Base-by-base conservation (phyloP, 1,284 basidiomycete species). In the Moesziomyces antarcticus region DNA sequence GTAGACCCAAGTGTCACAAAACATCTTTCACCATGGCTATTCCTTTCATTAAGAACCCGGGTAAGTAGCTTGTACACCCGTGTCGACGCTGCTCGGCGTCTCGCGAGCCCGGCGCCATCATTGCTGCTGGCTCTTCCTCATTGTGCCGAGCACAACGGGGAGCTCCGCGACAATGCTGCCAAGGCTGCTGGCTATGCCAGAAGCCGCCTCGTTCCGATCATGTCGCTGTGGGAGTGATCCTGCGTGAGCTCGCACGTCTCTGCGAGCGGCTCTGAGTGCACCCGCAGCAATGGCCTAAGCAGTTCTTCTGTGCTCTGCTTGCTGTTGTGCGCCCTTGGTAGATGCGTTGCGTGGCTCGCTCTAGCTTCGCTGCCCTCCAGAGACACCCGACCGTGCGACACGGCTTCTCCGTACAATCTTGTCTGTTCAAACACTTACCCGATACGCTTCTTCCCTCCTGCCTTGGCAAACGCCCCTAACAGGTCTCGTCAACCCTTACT, bases 401-500 rank as follows among this genome's bases (percentile, higher is more conserved):
- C 25, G 14, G n/a, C 21, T n/a, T 30, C n/a, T n/a, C 30, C 18
- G 27, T 35, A 3, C 1, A 21, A 40, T 33, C 6, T 49, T 10
- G 3, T 52, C 27, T 30, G 16, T 16, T 37, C 35, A 37, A 11
- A 37, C 35, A 50, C 55, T 64, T 24, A 56, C 57, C 22, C 14
- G 10, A 20, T 22, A 14, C 4, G 24, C 50, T 42, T 50, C 35
- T n/a, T 14, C 41, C 14, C 47, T 27, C 20, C 41, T 25, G 25
- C 44, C 55, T 52, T 43, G 24, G 42, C 46, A 10, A 43, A 16
- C 35, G 22, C 5, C n/a, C 6, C 57, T 13, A 57, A 59, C 58
- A 71, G 77, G 65, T 64, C 75, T 80, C 59, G 51, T 73, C 58
- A 73, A 66, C 63, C 71, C 69, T 20, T 80, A 80, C 75, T 73